Percentiles rank a stretch among this genome's conserved stretches.
Evolutionary conservation across 139 green algal species (phyloP).

Genomic region (Coelastrella sp.): DNA sequence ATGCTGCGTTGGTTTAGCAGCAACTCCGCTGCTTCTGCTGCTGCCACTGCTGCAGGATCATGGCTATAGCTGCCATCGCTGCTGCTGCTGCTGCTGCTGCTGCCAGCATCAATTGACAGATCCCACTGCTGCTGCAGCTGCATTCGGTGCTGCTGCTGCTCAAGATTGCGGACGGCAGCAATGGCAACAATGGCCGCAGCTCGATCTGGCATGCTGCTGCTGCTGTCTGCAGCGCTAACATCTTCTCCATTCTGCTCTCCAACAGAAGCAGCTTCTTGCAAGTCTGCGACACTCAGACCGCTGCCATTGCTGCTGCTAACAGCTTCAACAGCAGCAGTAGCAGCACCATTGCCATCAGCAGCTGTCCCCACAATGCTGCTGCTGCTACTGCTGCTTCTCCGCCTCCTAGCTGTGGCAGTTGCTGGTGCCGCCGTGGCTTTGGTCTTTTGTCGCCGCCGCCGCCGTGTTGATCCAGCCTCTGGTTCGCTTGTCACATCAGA

Average conservation of each 20-base stretch:
- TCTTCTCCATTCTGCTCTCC: too few species aligned
- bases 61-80: neutral
- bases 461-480: too few species aligned
- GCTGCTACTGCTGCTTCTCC: too few species aligned
- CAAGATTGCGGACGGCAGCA: neutral
- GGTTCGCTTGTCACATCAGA: too few species aligned
- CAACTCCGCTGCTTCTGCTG: neutral
- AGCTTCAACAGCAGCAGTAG: neutral
- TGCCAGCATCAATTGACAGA: neutral
- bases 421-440: too few species aligned
- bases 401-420: too few species aligned
- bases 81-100: constrained; percentile 6
- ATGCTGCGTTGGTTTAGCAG: neutral
- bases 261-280: too few species aligned
- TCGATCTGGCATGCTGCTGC: neutral
- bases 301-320: neutral
- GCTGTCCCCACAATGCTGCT: too few species aligned
- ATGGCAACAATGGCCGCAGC: neutral
- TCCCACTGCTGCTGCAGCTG: neutral
- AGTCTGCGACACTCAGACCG: neutral
- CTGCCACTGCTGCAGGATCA: neutral
- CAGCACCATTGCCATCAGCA: neutral
- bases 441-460: too few species aligned
- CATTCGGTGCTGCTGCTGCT: neutral
- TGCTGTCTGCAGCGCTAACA: neutral